A percentile compares a stretch with the other conserved stretches of the same genome.
Conservation (phyloP, 2,329 filamentous ascomycete species). For the Aspergillus quadricinctus region DNA sequence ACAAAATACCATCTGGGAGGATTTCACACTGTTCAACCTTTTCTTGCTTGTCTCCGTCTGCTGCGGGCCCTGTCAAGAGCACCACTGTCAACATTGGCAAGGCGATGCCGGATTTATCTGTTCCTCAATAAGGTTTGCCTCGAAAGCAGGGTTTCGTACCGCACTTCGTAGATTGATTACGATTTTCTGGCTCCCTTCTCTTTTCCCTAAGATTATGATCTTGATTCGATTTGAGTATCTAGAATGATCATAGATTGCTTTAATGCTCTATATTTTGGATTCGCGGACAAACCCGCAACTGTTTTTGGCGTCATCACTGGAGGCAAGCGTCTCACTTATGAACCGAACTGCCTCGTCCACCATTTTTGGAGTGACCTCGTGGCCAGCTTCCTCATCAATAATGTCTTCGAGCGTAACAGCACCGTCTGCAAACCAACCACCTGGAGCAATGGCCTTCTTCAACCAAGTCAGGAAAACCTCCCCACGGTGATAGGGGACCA, state of each 20-base stretch:
- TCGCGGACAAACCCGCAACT: conserved; percentile 29
- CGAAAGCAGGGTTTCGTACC: not conserved
- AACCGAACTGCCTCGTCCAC: conserved; percentile 52
- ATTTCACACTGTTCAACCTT: conserved; percentile 17
- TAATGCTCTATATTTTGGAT: conserved; percentile 28
- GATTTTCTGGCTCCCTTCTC: not conserved
- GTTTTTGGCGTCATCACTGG: conserved; percentile 15
- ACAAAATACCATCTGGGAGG: conserved; percentile 34
- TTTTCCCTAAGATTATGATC: not conserved
- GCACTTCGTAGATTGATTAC: not conserved
- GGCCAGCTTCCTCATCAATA: conserved; percentile 53
- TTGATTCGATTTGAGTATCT: not conserved
- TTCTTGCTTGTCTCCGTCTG: conserved; percentile 8
- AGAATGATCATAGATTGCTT: not conserved
- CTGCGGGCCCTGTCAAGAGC: not conserved
- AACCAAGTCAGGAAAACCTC: conserved; percentile 55
- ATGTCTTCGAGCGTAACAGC: conserved; percentile 54
- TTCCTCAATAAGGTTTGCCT: not conserved
- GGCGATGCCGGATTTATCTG: not conserved
- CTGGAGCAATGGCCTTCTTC: conserved; percentile 41
- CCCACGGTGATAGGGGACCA: conserved; percentile 57
- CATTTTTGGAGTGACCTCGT: conserved; percentile 57
- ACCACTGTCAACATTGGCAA: not conserved
- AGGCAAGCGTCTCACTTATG: conserved; percentile 42
- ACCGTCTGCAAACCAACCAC: conserved; percentile 48